Evolutionary conservation across 2,329 filamentous ascomycete species (phyloP).

Genomic region (Curvularia verruculosa): DNA sequence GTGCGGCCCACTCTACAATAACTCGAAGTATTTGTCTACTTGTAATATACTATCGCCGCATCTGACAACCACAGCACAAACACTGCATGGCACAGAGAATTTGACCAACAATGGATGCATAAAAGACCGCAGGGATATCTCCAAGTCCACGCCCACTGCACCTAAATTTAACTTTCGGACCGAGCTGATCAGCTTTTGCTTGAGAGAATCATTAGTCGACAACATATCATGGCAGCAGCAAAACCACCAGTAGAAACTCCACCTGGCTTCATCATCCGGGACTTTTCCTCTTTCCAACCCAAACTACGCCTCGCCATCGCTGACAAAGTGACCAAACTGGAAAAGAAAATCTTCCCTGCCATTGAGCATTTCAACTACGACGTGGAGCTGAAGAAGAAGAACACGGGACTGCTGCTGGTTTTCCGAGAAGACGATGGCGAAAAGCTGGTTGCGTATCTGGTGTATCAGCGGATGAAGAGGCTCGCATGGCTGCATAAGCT

Average conservation of each 20-base stretch:
- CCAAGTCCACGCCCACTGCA: neutral
- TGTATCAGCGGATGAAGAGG: slow-evolving; percentile 34
- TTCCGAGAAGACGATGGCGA: slow-evolving; percentile 22
- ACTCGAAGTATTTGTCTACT: neutral
- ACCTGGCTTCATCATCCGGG: slow-evolving; percentile 20
- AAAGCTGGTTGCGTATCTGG: slow-evolving; percentile 52
- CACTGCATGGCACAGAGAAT: neutral
- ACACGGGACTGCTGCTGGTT: slow-evolving; percentile 52
- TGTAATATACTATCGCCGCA: neutral
- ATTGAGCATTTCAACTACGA: slow-evolving; percentile 59
- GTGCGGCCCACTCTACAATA: slow-evolving; percentile 16
- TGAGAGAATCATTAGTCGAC: too few species aligned
- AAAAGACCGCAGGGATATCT: neutral
- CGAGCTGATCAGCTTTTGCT: neutral
- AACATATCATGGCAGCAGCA: slow-evolving; percentile 11
- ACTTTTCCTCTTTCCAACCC: slow-evolving; percentile 23
- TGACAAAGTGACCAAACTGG: slow-evolving; percentile 43
- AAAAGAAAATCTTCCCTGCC: slow-evolving; percentile 59
- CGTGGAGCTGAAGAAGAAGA: slow-evolving; percentile 57
- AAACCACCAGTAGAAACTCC: neutral
- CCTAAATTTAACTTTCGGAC: neutral
- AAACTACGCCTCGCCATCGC: slow-evolving; percentile 30
- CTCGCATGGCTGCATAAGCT: slow-evolving; percentile 59
- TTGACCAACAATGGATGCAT: neutral
- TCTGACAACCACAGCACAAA: neutral